Base-by-base conservation (phyloP, 2,329 filamentous ascomycete genomes). In the Madurella mycetomatis region DNA sequence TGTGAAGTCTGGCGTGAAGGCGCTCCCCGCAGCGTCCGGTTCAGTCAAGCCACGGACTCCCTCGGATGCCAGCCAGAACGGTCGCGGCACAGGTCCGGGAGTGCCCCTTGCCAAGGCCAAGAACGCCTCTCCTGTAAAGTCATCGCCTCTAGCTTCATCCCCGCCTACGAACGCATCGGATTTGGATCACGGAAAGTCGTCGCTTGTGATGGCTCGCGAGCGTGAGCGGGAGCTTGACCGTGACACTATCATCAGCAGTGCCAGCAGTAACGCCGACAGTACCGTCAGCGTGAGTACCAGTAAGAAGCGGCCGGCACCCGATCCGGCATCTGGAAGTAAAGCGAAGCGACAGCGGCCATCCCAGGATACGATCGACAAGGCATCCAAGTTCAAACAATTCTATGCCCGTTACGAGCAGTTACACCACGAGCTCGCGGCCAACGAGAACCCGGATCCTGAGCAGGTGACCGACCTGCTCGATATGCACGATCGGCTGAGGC, bases 111-210 rank as follows among this genome's bases (percentile, higher is more conserved):
- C 58, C 40, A 60, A 60, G 8, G 60, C 64, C 41, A 71, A 71
- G 17, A 65, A 62, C 25, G 72, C 72, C 1, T 73, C 76, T 5
- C 70, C 67, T 9, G 63, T 70, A 48, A 86, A 86, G 65, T 85
- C 83, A 2, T 86, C 83, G 9, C 83, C 83, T 4, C 71, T 86
- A 16, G 82, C 82, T n/a, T 82, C 82, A 1, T 85, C 83, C 7
- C 82, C 83, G 12, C 83, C 83, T 0, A 85, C 83, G 8, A 86
- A 85, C 58, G 83, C 82, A 1, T 85, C 82, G 1, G 83, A 86
- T 54, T 69, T 85, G 39, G 82, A 84, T 31, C 72, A 76, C 11
- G 66, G 71, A 43, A 69, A 40, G 54, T 19, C 17, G 9, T 19
- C 52, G 4, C 51, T 47, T 15, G 78, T 75, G 62, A 65, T 65